These are phyloP conservation scores for Dipodascus albidus DNA, from an alignment of 805 yeast species.

Conservation along the genomic window DNA sequence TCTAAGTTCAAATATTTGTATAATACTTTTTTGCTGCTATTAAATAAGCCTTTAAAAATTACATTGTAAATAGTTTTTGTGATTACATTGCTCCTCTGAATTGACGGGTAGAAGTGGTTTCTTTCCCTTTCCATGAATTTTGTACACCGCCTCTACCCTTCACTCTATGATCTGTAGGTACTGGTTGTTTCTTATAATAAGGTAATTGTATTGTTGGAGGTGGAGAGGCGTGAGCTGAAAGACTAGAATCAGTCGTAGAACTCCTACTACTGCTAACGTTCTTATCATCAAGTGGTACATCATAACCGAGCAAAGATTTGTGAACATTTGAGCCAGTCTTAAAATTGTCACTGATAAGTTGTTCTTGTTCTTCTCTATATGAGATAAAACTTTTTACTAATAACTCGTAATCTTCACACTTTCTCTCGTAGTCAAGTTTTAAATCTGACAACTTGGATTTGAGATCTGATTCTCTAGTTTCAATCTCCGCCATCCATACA, in stretches of 20 bases:
- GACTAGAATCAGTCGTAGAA: neutral
- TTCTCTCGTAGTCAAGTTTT: conserved; percentile 3
- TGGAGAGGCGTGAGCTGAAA: neutral
- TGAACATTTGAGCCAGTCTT: neutral
- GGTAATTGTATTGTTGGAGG: neutral
- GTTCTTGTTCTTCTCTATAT: neutral
- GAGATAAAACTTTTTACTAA: neutral
- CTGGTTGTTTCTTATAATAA: conserved; percentile 1
- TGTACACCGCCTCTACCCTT: conserved; percentile 4
- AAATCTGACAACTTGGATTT: conserved; percentile 4
- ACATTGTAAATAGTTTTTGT: neutral
- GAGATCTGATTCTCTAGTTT: conserved; percentile 2
- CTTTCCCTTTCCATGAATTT: neutral
- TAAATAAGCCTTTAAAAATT: neutral
- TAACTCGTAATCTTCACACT: conserved; percentile 2
- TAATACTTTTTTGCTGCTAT: conserved; percentile 7
- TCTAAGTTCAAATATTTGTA: conserved; percentile 7
- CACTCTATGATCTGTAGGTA: conserved; percentile 2
- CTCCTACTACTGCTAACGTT: neutral
- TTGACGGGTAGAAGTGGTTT: neutral
- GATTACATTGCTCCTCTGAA: neutral
- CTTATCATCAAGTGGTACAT: neutral
- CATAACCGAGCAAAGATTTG: neutral
- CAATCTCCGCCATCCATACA: neutral
- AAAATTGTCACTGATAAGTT: neutral